phyloP scores from a whole-genome alignment of 1,284 basidiomycete genomes.

The Ganoderma sinense region DNA sequence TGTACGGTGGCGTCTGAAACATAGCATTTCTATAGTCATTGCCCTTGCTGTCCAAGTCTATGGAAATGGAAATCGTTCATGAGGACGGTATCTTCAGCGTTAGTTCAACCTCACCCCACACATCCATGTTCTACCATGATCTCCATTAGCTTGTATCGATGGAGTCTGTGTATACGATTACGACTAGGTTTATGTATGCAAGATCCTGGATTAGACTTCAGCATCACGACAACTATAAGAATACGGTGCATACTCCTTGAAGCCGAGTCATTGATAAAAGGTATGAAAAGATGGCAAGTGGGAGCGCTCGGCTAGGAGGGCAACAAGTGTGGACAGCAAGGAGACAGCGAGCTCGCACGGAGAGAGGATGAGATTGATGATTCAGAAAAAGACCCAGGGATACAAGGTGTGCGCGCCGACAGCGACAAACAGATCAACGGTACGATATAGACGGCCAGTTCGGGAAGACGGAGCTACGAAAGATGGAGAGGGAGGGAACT shows the following conservation, averaged over 20 bases:
- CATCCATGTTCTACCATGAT: not conserved
- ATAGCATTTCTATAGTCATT: not conserved
- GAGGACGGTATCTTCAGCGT: too few relatives aligned
- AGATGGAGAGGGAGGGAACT: conserved; percentile 4
- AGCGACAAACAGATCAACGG: conserved; percentile 33
- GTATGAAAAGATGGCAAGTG: not conserved
- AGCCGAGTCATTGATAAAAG: not conserved
- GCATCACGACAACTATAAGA: not conserved
- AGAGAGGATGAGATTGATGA: conserved; percentile 23
- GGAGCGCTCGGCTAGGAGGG: not conserved
- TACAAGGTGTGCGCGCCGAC: conserved; percentile 34
- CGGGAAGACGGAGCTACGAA: conserved; percentile 1
- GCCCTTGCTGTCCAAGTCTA: not conserved
- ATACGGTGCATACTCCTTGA: not conserved
- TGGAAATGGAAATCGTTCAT: too few relatives aligned
- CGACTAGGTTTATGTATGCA: not conserved
- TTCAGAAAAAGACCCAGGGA: conserved; percentile 30
- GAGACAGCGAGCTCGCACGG: not conserved
- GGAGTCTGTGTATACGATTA: not conserved
- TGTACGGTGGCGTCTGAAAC: conserved; percentile 57
- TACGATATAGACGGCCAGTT: conserved; percentile 32
- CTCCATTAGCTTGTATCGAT: not conserved
- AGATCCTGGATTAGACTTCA: not conserved
- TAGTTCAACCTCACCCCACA: not conserved
- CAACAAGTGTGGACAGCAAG: not conserved